Conservation (phyloP, 306 rosid genomes). For the Fragaria iinumae region DNA sequence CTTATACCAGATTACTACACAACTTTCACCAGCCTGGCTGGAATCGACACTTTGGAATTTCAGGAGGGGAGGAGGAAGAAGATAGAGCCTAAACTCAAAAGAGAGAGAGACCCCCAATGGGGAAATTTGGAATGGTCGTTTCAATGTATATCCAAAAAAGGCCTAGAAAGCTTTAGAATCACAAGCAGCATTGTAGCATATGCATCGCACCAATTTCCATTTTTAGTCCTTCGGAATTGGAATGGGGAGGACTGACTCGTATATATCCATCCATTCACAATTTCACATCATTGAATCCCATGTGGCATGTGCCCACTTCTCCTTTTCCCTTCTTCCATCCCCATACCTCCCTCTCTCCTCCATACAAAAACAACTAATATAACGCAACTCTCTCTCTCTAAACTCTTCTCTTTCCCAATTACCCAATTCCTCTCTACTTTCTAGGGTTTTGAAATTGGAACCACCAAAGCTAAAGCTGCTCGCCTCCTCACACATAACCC, state of each 20-base stretch:
- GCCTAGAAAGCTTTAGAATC: not conserved
- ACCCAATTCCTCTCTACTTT: constrained; percentile 42
- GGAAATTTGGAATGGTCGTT: not conserved
- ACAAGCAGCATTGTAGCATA: not conserved
- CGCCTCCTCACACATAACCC: constrained; percentile 39
- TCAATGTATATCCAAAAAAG: not conserved
- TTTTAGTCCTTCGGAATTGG: constrained; percentile 13
- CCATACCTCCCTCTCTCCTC: constrained; percentile 45
- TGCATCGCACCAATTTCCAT: constrained; percentile 15
- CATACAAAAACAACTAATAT: constrained; percentile 24
- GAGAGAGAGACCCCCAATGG: not conserved
- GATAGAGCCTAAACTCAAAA: not conserved
- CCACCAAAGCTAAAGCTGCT: constrained; percentile 60
- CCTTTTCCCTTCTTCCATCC: constrained; percentile 36
- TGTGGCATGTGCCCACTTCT: constrained; percentile 34
- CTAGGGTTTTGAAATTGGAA: constrained; percentile 71
- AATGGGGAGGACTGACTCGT: not conserved
- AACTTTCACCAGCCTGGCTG: not conserved
- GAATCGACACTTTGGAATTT: not conserved
- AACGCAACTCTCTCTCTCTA: not conserved
- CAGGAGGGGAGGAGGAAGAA: not conserved
- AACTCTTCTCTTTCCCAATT: constrained; percentile 21
- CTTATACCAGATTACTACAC: not conserved
- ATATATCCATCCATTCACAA: constrained; percentile 10
- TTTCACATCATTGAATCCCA: constrained; percentile 40